phyloP scores from a whole-genome alignment of 2,329 filamentous ascomycete species.

The Colletotrichum tropicale region DNA sequence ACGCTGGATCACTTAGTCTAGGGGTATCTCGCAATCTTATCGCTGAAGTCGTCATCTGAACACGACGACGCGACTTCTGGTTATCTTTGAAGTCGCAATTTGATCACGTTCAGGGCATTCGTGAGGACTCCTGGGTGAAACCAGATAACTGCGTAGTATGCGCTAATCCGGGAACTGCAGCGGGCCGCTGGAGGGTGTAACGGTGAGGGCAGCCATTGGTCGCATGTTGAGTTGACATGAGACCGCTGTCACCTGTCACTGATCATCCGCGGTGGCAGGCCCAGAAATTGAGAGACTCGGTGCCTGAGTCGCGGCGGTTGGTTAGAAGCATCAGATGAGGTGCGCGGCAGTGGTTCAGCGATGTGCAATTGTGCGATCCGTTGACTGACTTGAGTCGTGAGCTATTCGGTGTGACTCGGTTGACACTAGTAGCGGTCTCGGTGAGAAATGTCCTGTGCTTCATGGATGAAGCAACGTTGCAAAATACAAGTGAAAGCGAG shows the following conservation, averaged over 20 bases:
- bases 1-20: background rate
- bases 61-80: background rate
- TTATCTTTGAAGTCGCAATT: background rate
- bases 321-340: background rate
- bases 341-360: background rate
- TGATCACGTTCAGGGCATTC: background rate
- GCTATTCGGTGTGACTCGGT: background rate
- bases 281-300: background rate
- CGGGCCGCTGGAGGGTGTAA: constrained; percentile 12
- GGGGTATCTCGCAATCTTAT: background rate
- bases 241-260: constrained; percentile 5
- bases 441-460: background rate
- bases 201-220: background rate
- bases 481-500: background rate
- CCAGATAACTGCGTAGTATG: background rate
- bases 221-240: background rate
- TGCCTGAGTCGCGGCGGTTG: background rate
- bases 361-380: background rate
- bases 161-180: background rate
- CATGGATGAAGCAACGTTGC: background rate
- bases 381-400: background rate
- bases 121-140: background rate
- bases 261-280: background rate
- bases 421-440: accelerated
- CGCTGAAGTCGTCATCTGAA: background rate